Conservation (phyloP, 768 basidiomycete species). For the Boletus tomentosulus region DNA sequence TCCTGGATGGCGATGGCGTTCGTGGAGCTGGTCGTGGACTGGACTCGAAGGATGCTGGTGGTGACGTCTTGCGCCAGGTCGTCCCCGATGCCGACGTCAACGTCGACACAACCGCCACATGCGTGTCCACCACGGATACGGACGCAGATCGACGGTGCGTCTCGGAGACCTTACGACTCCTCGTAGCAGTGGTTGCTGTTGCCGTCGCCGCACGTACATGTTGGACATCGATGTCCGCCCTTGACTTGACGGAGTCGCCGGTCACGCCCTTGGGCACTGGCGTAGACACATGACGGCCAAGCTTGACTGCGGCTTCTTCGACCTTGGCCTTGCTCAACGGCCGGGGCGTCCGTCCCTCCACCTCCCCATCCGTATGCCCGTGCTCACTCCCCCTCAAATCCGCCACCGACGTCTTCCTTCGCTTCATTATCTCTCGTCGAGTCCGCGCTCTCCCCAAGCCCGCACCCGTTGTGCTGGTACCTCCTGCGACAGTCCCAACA, state of each 20-base stretch:
- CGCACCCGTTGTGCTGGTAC: neutral
- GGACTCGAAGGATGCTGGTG: conserved; percentile 1
- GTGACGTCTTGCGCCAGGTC: neutral
- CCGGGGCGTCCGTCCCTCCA: conserved; percentile 1
- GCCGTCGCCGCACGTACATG: conserved; percentile 3
- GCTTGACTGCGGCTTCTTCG: neutral
- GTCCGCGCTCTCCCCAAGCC: neutral
- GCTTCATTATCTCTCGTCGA: conserved; percentile 5
- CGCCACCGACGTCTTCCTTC: conserved; percentile 20
- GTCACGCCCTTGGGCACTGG: neutral
- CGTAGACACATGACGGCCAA: neutral
- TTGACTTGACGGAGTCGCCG: neutral
- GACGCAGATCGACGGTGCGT: conserved; percentile 17
- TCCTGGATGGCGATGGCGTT: neutral
- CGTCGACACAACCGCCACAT: neutral
- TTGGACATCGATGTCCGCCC: neutral
- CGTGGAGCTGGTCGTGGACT: neutral
- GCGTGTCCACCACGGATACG: conserved; percentile 3
- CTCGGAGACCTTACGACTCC: neutral
- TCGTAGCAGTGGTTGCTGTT: neutral
- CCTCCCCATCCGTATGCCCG: conserved; percentile 28
- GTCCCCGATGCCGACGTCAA: neutral
- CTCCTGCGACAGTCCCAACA: neutral
- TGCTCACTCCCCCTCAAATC: conserved; percentile 25
- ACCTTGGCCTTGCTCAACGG: neutral